Base-by-base conservation (phyloP, 495 filamentous ascomycete genomes). In the Hypoxylon intermedium region DNA sequence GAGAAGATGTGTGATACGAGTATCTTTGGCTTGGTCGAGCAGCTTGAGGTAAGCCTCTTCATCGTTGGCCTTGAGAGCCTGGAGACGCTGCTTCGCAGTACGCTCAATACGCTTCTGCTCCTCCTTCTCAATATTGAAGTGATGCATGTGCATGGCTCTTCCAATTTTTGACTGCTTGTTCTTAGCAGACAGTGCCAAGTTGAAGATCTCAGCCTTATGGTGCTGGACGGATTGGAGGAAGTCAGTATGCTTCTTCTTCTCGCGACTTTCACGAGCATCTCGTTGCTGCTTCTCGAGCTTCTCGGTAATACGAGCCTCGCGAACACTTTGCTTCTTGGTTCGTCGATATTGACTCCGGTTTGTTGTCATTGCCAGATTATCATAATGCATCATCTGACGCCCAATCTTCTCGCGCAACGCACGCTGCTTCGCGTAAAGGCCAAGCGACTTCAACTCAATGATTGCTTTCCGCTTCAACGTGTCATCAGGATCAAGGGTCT, bases 241-340 rank as follows among this genome's bases (percentile, higher is more conserved):
- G 60, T 97, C 93, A 47, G 82, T 83, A 67, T 98, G 95, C 79
- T 94, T 97, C 83, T 94, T 90, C 83, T 93, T 93, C 76, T 98
- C 95, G 36, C 92, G 86, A 26, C 85, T 88, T 75, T 97, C 94
- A 36, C 94, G 88, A 52, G 92, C 92, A 73, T 97, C 93, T 44
- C 94, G 89, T 70, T 98, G 95, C 71, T 98, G 92, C 77, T 98
- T 98, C 83, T 98, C 94, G 1, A 98, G 83, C 70, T 96, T 97
- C 81, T 98, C 94, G 2, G 94, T 98, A 63, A 97, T 92, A 28
- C 94, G 87, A 28, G 94, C 95, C 73, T 98, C 94, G n/a, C 93
- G 87, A 45, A 97, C 78, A 19, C 89, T 92, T 67, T 96, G 93
- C 74, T 96, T 97, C 87, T 98, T 98, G 79, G 93, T 91, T 16